Percentiles rank a stretch among this genome's conserved stretches.
Conservation (phyloP, 257 asterid genomes). For the Nicotiana undulata region DNA sequence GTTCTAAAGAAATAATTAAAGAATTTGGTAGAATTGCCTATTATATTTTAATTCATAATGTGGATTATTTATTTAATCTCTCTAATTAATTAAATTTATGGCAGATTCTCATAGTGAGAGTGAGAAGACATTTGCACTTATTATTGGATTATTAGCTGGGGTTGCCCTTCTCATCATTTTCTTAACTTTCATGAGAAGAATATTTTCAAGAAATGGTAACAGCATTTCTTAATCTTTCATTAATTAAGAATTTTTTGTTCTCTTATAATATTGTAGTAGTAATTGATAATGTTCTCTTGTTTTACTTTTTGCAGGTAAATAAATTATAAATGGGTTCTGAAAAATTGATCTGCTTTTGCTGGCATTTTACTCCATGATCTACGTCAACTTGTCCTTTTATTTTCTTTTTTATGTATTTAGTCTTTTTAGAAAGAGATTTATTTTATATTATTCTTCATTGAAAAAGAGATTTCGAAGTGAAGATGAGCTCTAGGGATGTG, state of each 20-base stretch:
- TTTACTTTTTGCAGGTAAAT: conserved; percentile 57
- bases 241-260: not conserved
- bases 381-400: conserved; percentile 22
- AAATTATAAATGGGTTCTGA: conserved; percentile 13
- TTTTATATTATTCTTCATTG: not conserved
- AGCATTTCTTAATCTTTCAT: not conserved
- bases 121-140: conserved; percentile 84
- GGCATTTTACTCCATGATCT: conserved; percentile 27
- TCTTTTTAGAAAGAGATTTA: conserved; percentile 8
- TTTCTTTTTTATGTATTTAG: conserved; percentile 15
- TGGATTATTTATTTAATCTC: not conserved
- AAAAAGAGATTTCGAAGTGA: not conserved
- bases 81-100: not conserved
- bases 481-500: not conserved
- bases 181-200: conserved; percentile 67
- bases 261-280: not conserved
- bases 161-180: conserved; percentile 69
- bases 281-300: not conserved
- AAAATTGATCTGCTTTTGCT: conserved; percentile 7
- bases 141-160: conserved; percentile 78
- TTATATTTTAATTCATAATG: not conserved
- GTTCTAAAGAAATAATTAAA: too few relatives aligned
- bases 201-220: conserved; percentile 46
- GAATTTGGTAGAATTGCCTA: not conserved
- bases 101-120: conserved; percentile 52